A percentile compares a stretch with the other conserved stretches of the same genome.
Evolutionary conservation across 371 early-diverging fungal species (phyloP).

Genomic region (Mucor piriformis): DNA sequence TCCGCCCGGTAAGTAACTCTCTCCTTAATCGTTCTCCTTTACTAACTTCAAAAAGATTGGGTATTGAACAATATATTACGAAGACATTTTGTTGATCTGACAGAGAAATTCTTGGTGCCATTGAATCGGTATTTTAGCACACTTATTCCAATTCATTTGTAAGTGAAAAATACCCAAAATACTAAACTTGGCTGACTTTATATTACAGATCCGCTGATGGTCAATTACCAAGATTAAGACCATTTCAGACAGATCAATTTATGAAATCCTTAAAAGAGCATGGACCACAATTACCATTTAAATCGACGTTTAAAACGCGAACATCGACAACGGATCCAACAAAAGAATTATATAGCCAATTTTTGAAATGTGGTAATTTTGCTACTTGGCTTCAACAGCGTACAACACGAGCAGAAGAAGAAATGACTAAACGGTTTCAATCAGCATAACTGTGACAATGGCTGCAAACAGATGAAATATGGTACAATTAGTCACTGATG

Average conservation of each 20-base stretch:
- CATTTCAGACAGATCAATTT: conserved; percentile 58
- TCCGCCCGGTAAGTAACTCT: conserved; percentile 49
- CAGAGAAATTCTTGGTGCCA: conserved; percentile 93
- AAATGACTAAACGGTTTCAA: conserved; percentile 6
- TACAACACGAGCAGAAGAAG: conserved; percentile 67
- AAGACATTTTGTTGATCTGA: conserved; percentile 90
- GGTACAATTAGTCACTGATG: too few relatives aligned
- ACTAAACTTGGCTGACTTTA: neutral
- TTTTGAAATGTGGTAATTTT: conserved; percentile 93
- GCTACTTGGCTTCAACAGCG: conserved; percentile 91
- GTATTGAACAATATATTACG: conserved; percentile 88
- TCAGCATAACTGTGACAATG: neutral
- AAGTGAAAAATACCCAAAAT: conserved; percentile 20
- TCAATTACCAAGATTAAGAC: conserved; percentile 46
- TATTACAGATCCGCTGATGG: conserved; percentile 12
- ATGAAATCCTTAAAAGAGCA: conserved; percentile 58
- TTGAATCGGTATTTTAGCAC: conserved; percentile 91
- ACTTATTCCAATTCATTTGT: conserved; percentile 70
- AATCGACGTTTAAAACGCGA: conserved; percentile 55
- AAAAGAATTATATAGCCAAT: conserved; percentile 82
- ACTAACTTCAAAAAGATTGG: conserved; percentile 47
- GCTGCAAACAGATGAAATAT: too few relatives aligned
- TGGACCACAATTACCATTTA: conserved; percentile 55
- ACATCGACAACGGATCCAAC: conserved; percentile 45
- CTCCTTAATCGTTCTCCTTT: neutral